A percentile compares a stretch with the other conserved stretches of the same genome.
Conservation (phyloP, 169 alveolate genomes). For the Cryptosporidium viatorum region DNA sequence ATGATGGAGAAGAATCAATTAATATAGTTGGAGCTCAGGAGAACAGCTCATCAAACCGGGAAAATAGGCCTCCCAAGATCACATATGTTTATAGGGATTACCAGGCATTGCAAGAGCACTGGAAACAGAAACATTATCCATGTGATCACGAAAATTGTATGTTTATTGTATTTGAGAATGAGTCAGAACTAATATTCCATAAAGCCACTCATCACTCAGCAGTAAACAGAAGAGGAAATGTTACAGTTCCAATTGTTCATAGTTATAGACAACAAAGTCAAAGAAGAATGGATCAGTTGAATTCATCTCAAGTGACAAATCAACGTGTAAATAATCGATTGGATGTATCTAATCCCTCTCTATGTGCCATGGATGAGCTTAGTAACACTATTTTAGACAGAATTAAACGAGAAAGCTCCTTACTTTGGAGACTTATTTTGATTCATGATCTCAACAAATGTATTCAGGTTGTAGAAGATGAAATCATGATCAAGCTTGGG, state of each 20-base stretch:
- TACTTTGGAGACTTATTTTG: constrained; percentile 59
- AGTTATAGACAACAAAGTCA: constrained; percentile 59
- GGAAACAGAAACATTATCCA: constrained; percentile 79
- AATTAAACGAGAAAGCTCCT: constrained; percentile 1
- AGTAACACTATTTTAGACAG: constrained; percentile 16
- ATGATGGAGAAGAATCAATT: not conserved
- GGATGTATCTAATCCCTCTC: constrained; percentile 26
- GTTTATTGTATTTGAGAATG: constrained; percentile 81
- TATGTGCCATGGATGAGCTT: constrained; percentile 41
- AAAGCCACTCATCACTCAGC: constrained; percentile 75
- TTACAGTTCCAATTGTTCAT: constrained; percentile 36
- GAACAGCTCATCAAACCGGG: not conserved
- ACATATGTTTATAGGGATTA: constrained; percentile 79
- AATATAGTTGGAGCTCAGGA: not conserved
- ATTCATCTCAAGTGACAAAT: not conserved
- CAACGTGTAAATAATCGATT: not conserved
- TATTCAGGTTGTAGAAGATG: constrained; percentile 17
- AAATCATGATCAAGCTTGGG: constrained; percentile 21
- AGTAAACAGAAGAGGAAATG: constrained; percentile 46
- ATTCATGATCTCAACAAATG: constrained; percentile 27
- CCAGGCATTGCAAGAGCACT: constrained; percentile 76
- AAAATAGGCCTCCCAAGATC: constrained; percentile 6
- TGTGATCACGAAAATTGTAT: constrained; percentile 81
- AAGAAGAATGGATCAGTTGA: constrained; percentile 6
- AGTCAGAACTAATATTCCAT: constrained; percentile 78